phyloP scores from a whole-genome alignment of 2,329 filamentous ascomycete genomes.

The Fusarium aywerte region DNA sequence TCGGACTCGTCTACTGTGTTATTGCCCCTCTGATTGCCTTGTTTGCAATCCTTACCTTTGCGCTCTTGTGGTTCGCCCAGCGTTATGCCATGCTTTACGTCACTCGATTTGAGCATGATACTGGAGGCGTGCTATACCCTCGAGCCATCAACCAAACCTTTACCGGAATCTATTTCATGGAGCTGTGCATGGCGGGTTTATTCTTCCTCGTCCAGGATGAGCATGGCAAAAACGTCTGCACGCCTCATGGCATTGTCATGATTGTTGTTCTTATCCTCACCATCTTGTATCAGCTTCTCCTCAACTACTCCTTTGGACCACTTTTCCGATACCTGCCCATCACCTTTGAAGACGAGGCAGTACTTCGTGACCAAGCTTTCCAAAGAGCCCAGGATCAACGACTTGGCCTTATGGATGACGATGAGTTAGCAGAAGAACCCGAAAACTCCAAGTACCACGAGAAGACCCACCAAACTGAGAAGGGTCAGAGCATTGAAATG shows the following conservation, averaged over 20 bases:
- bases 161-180: constrained; percentile 94
- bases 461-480: constrained; percentile 45
- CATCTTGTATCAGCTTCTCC: constrained; percentile 77
- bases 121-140: constrained; percentile 91
- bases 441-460: constrained; percentile 54
- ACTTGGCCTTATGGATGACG: constrained; percentile 68
- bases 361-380: constrained; percentile 89
- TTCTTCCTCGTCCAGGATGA: constrained; percentile 81
- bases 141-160: constrained; percentile 95
- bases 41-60: constrained; percentile 93
- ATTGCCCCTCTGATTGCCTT: constrained; percentile 90
- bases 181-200: constrained; percentile 86
- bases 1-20: constrained; percentile 87
- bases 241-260: constrained; percentile 86
- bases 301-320: constrained; percentile 86
- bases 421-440: constrained; percentile 58
- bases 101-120: constrained; percentile 88
- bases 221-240: constrained; percentile 65
- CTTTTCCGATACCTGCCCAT: constrained; percentile 91
- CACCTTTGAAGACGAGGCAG: constrained; percentile 94
- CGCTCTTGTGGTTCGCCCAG: constrained; percentile 91
- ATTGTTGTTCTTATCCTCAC: constrained; percentile 79
- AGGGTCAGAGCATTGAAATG: constrained; percentile 57
- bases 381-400: constrained; percentile 79
- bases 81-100: constrained; percentile 98